phyloP scores from a whole-genome alignment of 2,329 filamentous ascomycete genomes.

The Venturia pyrina region DNA sequence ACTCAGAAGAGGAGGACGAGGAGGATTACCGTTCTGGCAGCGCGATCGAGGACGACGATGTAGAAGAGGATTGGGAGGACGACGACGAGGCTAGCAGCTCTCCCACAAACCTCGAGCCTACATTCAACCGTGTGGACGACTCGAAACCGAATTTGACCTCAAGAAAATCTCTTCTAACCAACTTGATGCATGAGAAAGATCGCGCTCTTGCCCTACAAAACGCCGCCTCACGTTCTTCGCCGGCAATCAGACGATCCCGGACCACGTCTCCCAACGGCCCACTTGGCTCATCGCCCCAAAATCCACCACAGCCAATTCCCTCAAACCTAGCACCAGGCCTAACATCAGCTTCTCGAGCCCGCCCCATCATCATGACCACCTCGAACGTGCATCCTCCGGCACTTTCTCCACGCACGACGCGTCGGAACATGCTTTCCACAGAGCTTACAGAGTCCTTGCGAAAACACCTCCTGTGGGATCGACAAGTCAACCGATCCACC shows the following conservation, averaged over 20 bases:
- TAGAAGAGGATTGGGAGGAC: constrained; percentile 44
- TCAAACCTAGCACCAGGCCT: constrained; percentile 54
- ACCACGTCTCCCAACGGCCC: constrained; percentile 60
- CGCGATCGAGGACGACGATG: constrained; percentile 54
- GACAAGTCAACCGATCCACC: constrained; percentile 85
- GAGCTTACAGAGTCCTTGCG: constrained; percentile 90
- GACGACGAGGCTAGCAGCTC: constrained; percentile 69
- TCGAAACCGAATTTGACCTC: constrained; percentile 78
- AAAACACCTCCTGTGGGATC: constrained; percentile 86
- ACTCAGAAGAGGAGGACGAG: constrained; percentile 37
- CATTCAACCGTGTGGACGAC: constrained; percentile 78
- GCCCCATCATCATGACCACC: constrained; percentile 69
- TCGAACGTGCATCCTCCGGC: constrained; percentile 61
- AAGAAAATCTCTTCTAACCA: constrained; percentile 77
- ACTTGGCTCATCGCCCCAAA: constrained; percentile 46
- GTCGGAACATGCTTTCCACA: constrained; percentile 89
- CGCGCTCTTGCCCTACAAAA: constrained; percentile 60
- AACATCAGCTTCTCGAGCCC: constrained; percentile 51
- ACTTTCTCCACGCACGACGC: constrained; percentile 81
- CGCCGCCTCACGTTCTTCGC: constrained; percentile 48
- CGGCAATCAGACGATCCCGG: constrained; percentile 47
- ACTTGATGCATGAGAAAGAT: constrained; percentile 75
- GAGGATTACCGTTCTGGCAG: constrained; percentile 66
- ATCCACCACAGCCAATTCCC: constrained; percentile 43
- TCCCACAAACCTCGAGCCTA: constrained; percentile 65